A percentile compares a stretch with the other conserved stretches of the same genome.
Conservation (phyloP, 192 early-diverging fungal species). For the Coemansia sp. region DNA sequence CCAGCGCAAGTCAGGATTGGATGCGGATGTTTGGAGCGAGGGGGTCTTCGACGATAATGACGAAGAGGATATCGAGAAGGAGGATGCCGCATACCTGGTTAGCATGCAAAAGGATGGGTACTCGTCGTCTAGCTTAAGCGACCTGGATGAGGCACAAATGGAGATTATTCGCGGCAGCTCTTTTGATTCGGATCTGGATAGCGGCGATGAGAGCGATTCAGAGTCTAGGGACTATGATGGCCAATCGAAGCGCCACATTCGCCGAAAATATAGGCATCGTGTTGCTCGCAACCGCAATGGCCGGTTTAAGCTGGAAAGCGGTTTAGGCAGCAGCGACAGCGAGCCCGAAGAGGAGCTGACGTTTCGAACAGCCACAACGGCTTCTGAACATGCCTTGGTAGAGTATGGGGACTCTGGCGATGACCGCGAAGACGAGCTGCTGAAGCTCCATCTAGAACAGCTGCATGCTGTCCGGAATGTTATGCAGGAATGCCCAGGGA, state of each 20-base stretch:
- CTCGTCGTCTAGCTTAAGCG: slow-evolving; percentile 48
- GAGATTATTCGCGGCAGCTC: slow-evolving; percentile 13
- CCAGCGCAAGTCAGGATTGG: slow-evolving; percentile 1
- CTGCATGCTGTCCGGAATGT: slow-evolving; percentile 42
- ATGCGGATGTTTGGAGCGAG: slow-evolving; percentile 24
- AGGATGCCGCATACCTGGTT: slow-evolving; percentile 36
- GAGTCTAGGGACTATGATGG: slow-evolving; percentile 19
- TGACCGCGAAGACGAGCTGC: slow-evolving; percentile 41
- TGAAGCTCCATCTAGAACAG: slow-evolving; percentile 49
- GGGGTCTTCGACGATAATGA: slow-evolving; percentile 16
- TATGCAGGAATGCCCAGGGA: slow-evolving; percentile 33
- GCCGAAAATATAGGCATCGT: neutral
- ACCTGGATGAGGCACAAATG: slow-evolving; percentile 35
- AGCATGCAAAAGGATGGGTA: slow-evolving; percentile 19
- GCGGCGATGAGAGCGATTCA: slow-evolving; percentile 43
- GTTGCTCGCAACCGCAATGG: neutral
- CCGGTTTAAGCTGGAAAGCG: neutral
- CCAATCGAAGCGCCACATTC: neutral
- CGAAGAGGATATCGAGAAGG: slow-evolving; percentile 35
- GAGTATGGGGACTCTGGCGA: slow-evolving; percentile 12
- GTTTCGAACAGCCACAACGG: slow-evolving; percentile 38
- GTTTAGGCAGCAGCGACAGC: slow-evolving; percentile 3
- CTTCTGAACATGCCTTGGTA: slow-evolving; percentile 30
- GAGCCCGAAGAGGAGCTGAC: slow-evolving; percentile 45
- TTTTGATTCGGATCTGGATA: slow-evolving; percentile 19